Base-by-base conservation (phyloP, 129 eudicot genomes). In the Solidago caesia region DNA sequence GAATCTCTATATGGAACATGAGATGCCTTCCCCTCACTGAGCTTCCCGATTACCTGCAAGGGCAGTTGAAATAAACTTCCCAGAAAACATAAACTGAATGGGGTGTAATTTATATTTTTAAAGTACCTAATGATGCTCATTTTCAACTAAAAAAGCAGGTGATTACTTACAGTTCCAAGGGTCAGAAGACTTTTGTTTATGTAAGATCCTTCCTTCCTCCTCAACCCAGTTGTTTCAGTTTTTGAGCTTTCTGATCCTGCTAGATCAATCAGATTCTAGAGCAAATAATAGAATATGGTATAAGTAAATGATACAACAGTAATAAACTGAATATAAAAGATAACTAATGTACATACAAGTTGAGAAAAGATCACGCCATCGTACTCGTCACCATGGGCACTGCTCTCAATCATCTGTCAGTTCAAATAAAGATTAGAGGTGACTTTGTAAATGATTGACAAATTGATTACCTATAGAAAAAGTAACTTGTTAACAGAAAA, bases 181-280 rank as follows among this genome's bases (percentile, higher is more conserved):
- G 99, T 94, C 14, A 94, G 87, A 77, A 94, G 91, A 84, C 99
- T 94, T 83, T 94, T 94, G 78, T 94, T 94, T 71, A 94, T 94
- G 83, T 94, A 94, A n/a, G 99, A 85, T 83, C 99, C 99, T 81
- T 94, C 99, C 84, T 94, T 94, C 80, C 99, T 91, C 82, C 99
- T 83, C 67, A 90, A 61, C 74, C 99, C 97, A 67, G 96, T 94
- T 63, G 99, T 94, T 88, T 94, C 99, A 49, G 97, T 88, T 91
- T 94, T 94, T 46, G 99, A 90, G 87, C 99, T 94, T 74, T 94
- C 99, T 29, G 99, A 94, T 75, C 99, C 99, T 55, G 99, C 99
- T 62, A 94, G 87, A 81, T 93, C 98, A 74, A 89, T 89, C 64
- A 89, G 78, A 82, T 89, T 87, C 96, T 89, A 73, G 5, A 75